These are phyloP conservation scores for Acer negundo DNA, from an alignment of 345 rosid genomes.

Conservation along the genomic window DNA sequence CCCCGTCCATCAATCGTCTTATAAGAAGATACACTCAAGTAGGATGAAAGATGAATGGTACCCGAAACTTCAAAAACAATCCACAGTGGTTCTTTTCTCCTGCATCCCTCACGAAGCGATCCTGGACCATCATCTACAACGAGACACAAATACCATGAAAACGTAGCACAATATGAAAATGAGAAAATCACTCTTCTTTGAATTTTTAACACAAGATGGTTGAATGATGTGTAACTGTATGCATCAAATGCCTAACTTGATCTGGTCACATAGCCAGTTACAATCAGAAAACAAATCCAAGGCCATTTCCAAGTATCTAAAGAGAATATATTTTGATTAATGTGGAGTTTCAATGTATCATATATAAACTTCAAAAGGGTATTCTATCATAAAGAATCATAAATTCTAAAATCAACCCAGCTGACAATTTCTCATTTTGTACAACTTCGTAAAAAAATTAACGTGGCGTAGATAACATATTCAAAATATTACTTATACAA, in stretches of 20 bases:
- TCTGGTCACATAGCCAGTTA: too few relatives aligned
- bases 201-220: neutral
- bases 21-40: slow-evolving; percentile 72
- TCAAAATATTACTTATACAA: neutral
- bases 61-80: slow-evolving; percentile 84
- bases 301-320: neutral
- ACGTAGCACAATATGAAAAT: neutral
- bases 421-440: neutral
- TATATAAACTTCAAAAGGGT: neutral
- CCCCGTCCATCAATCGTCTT: slow-evolving; percentile 92
- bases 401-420: neutral
- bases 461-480: too few relatives aligned
- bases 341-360: too few relatives aligned
- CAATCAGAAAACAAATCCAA: too few relatives aligned
- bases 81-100: slow-evolving; percentile 77
- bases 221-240: neutral
- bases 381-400: too few relatives aligned
- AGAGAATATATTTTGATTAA: too few relatives aligned
- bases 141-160: neutral
- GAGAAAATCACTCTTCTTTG: neutral
- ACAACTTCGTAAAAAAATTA: neutral
- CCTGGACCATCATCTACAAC: slow-evolving; percentile 84
- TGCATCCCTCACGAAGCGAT: slow-evolving; percentile 76
- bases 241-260: too few relatives aligned
- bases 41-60: slow-evolving; percentile 65